Base-by-base conservation (phyloP, 1,139 yeast species). In the Eremothecium sinecaudum region DNA sequence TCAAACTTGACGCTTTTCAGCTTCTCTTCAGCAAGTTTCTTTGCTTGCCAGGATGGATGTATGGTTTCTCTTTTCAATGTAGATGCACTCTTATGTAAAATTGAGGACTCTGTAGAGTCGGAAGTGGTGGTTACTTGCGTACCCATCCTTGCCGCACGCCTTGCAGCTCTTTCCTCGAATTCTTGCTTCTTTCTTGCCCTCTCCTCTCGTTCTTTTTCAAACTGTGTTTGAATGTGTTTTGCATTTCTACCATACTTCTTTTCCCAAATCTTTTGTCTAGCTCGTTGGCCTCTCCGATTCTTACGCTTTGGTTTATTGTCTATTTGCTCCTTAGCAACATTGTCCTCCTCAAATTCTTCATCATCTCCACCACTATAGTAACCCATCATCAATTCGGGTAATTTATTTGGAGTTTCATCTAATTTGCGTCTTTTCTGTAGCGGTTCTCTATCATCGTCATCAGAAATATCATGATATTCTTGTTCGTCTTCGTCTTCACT, bases 11-110 rank as follows among this genome's bases (percentile, higher is more conserved):
- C 75, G 39, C 73, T 73, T 58, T 73, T 72, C 42, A 66, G 56
- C 47, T 75, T 71, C 53, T 79, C 78, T 59, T 82, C 80, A 36
- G 81, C 82, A 40, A 66, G 56, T 58, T 69, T 71, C 62, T 79
- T 79, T 13, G 98, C 98, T 48, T 75, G 78, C 98, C 98, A 90
- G 2, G 98, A 90, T 12, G 98, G 98, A 71, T 90, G 98, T 39
- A 83, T 41, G 18, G 37, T 36, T n/a, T 31, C 41, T 10, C 37
- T 21, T 14, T n/a, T 18, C 7, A 17, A 18, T 10, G n/a, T 24
- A 3, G 20, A 3, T 5, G 11, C 46, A 28, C 33, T 19, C 11
- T 20, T 15, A 12, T 19, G 24, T 28, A 17, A 24, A 13, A 17
- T 12, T 10, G 11, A 10, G 19, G 28, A n/a, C 13, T 13, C 13